A percentile compares a stretch with the other conserved stretches of the same genome.
phyloP scores from a whole-genome alignment of 352 stramenopile species.

The Globisporangium barbulae region DNA sequence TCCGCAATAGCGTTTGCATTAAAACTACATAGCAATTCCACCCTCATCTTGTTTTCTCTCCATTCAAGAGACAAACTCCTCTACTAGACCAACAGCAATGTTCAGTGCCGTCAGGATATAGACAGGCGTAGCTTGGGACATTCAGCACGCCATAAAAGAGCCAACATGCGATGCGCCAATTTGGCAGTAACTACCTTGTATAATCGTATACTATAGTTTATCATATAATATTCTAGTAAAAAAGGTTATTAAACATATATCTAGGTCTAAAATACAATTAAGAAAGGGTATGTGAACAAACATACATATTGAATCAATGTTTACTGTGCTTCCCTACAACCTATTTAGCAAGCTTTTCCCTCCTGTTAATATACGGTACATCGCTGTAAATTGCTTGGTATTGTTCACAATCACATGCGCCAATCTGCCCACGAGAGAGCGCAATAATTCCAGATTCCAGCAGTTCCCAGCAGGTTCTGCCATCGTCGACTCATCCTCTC shows the following conservation, averaged over 20 bases:
- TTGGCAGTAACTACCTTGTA: neutral
- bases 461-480: neutral
- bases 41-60: neutral
- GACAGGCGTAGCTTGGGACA: conserved; percentile 6
- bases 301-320: too few relatives aligned
- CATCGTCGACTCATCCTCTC: too few relatives aligned
- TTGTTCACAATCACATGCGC: neutral
- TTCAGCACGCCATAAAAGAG: conserved; percentile 12
- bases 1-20: neutral
- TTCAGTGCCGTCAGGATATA: conserved; percentile 1
- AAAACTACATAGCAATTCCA: neutral
- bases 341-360: too few relatives aligned
- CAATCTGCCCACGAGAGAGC: too few relatives aligned
- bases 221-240: neutral
- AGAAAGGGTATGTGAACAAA: too few relatives aligned
- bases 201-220: neutral
- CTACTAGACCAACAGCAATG: neutral
- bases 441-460: neutral
- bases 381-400: neutral
- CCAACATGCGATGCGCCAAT: conserved; percentile 16
- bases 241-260: neutral
- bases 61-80: neutral
- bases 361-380: neutral
- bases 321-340: neutral
- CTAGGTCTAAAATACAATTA: neutral